Conservation (phyloP, 2,329 filamentous ascomycete genomes). For the Fusarium azukiicola region DNA sequence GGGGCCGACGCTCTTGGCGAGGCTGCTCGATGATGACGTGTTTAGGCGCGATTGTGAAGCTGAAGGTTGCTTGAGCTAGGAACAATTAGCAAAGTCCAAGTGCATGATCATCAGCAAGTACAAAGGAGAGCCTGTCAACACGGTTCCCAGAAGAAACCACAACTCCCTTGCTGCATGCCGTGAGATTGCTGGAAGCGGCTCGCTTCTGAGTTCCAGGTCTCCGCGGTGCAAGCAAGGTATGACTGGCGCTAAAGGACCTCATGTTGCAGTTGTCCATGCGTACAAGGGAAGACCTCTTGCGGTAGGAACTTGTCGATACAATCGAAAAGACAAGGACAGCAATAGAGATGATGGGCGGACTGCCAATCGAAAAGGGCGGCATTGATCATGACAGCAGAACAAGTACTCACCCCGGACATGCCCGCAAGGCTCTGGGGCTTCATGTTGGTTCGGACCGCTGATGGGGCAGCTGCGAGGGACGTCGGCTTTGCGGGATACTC, state of each 20-base stretch:
- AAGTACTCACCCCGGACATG: conserved; percentile 57
- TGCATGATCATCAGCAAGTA: conserved; percentile 24
- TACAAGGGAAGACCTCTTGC: background rate
- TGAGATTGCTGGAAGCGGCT: conserved; percentile 24
- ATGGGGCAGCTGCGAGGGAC: conserved; percentile 64
- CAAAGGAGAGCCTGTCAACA: conserved; percentile 33
- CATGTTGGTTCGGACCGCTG: conserved; percentile 66
- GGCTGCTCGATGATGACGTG: conserved; percentile 67
- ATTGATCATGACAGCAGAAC: conserved; percentile 27
- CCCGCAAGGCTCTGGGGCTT: conserved; percentile 68
- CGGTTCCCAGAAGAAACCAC: background rate
- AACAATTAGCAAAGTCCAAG: conserved; percentile 25
- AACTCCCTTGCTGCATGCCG: conserved; percentile 14
- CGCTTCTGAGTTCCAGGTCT: conserved; percentile 21
- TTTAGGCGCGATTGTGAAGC: conserved; percentile 61
- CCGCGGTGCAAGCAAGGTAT: conserved; percentile 10
- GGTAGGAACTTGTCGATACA: conserved; percentile 26
- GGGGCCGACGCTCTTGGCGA: conserved; percentile 78
- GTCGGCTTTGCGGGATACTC: conserved; percentile 69
- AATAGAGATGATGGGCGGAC: conserved; percentile 15
- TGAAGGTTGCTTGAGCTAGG: conserved; percentile 61
- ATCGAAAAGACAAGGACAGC: conserved; percentile 13
- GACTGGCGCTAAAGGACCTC: conserved; percentile 6
- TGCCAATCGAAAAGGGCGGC: background rate
- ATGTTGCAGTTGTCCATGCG: conserved; percentile 9